Base-by-base conservation (phyloP, 805 yeast species). In the Schwanniomyces occidentalis region DNA sequence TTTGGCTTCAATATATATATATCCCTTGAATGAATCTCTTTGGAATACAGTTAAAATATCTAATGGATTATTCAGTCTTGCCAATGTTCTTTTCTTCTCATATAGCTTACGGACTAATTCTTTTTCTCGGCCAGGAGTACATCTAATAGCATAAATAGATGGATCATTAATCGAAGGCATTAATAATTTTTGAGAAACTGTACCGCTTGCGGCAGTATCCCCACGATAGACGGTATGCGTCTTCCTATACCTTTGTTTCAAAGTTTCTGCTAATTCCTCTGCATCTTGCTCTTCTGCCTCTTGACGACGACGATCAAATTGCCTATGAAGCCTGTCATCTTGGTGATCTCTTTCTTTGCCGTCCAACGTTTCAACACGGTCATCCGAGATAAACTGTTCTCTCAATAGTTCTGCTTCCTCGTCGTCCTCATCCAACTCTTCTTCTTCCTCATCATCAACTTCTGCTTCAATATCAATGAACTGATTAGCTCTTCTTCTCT, bases 91-190 rank as follows among this genome's bases (percentile, higher is more conserved):
- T 68, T 87, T 86, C 65, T 90, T 88, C 49, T 90, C 89, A 63
- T 84, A 73, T 32, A 93, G 67, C 45, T 85, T 85, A 45, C 88
- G 78, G 16, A 93, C 95, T 44, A 90, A 69, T 34, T 88, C 96
- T 60, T 87, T 91, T 62, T 93, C 99, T 48, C 84, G 80, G 32
- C 98, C 97, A 21, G 86, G 88, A 52, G 95, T 78, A 66, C 95
- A 88, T 61, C 96, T 79, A 29, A 93, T 79, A 54, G 96, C 98
- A 85, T 96, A 93, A 50, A 93, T 87, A 35, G 88, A 81, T 6
- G 99, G 98, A 56, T 93, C 97, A 51, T 90, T 88, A 39, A 93
- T 95, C 20, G 97, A 88, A 8, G 99, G 99, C 61, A 93, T 73
- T 49, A 93, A 73, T 50, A 93, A 76, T 54, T 95, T 82, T 60